A percentile compares a stretch with the other conserved stretches of the same genome.
phyloP scores from a whole-genome alignment of 495 filamentous ascomycete species.

The Podospora pseudopauciseta region DNA sequence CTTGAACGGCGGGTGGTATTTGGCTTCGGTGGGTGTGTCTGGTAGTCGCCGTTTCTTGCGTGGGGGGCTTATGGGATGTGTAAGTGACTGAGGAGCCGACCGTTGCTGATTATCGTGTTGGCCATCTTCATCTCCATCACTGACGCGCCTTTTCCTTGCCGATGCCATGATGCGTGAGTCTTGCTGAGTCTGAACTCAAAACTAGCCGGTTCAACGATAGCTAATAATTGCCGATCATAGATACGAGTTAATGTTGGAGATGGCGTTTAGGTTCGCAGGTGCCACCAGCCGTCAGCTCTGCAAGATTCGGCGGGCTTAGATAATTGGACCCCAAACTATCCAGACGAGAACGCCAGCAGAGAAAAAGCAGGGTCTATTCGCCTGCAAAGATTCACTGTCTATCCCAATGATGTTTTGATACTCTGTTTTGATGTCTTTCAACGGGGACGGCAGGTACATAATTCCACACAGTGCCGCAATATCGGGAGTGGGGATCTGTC shows the following conservation, averaged over 20 bases:
- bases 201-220: not conserved
- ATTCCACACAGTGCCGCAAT: not conserved
- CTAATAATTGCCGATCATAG: not conserved
- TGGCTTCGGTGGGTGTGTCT: conserved; percentile 6
- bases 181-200: not conserved
- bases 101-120: not conserved
- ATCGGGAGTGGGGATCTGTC: not conserved
- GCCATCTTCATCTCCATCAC: not conserved
- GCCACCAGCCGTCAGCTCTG: not conserved
- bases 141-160: conserved; percentile 8
- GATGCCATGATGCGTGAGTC: conserved; percentile 16
- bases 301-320: not conserved
- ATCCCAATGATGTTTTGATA: not conserved
- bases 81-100: conserved; percentile 29
- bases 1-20: not conserved
- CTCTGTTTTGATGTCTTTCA: not conserved
- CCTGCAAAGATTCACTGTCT: not conserved
- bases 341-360: not conserved
- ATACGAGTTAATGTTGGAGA: not conserved
- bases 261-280: not conserved
- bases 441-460: not conserved
- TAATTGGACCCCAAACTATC: not conserved
- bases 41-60: conserved; percentile 31
- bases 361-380: not conserved
- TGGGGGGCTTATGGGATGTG: conserved; percentile 42